Conservation (phyloP, 2,329 filamentous ascomycete genomes). For the Teratosphaeriaceae sp. region DNA sequence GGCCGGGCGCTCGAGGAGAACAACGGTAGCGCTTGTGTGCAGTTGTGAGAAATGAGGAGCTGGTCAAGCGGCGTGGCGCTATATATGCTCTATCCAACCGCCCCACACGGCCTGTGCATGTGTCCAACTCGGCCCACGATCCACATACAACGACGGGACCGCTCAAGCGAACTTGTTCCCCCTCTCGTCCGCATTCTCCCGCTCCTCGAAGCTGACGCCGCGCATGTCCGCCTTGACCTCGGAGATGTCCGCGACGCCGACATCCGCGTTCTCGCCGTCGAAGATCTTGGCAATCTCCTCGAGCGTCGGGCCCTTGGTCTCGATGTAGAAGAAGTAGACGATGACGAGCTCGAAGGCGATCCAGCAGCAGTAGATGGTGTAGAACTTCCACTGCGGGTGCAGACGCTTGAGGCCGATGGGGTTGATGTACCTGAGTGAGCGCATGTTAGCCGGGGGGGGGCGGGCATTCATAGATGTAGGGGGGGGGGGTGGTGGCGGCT, state of each 20-base stretch:
- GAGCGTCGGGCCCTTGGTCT: conserved; percentile 5
- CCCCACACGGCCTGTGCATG: too few relatives aligned
- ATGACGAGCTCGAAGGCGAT: conserved; percentile 3
- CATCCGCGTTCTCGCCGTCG: conserved; percentile 1
- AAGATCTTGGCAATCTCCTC: conserved; percentile 6
- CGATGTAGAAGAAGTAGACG: conserved; percentile 6
- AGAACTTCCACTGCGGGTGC: conserved; percentile 4
- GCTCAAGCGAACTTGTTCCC: too few relatives aligned
- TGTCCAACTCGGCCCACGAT: too few relatives aligned
- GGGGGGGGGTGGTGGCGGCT: not conserved
- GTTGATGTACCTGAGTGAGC: conserved; percentile 4
- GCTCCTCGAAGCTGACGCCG: conserved; percentile 2
- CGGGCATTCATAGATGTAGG: not conserved
- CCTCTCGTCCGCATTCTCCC: too few relatives aligned
- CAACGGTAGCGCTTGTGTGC: too few relatives aligned
- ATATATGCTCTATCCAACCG: too few relatives aligned
- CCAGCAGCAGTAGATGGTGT: conserved; percentile 4
- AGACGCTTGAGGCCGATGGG: conserved; percentile 2
- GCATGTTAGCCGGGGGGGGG: not conserved
- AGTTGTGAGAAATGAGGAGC: too few relatives aligned
- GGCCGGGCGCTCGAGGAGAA: too few relatives aligned
- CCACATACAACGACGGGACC: too few relatives aligned
- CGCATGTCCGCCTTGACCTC: conserved; percentile 4
- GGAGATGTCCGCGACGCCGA: not conserved
- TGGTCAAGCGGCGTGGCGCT: too few relatives aligned